phyloP scores from a whole-genome alignment of 768 basidiomycete species.

The Tulasnella sp. region DNA sequence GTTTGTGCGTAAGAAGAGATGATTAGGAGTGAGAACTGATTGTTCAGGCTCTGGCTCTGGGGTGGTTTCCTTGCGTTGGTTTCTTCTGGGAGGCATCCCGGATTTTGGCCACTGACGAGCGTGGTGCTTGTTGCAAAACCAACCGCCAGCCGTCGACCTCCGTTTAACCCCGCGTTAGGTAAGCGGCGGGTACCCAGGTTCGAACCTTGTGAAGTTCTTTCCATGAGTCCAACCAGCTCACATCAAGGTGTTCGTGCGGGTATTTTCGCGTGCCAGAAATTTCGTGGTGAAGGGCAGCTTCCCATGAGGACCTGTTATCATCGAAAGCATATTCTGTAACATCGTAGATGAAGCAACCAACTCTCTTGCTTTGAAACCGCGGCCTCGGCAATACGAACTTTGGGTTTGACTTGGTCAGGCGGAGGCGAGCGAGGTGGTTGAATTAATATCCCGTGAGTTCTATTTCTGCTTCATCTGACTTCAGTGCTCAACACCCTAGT shows the following conservation, averaged over 20 bases:
- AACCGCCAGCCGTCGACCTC: background rate
- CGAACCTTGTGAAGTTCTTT: background rate
- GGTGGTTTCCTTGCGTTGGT: constrained; percentile 11
- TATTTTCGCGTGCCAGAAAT: background rate
- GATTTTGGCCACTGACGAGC: constrained; percentile 14
- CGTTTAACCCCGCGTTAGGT: background rate
- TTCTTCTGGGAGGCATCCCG: constrained; percentile 30
- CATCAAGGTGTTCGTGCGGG: background rate
- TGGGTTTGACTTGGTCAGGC: constrained; percentile 2
- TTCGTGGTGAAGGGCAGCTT: background rate
- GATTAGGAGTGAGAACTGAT: constrained; percentile 21
- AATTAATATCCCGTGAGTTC: background rate
- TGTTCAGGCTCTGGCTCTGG: constrained; percentile 14
- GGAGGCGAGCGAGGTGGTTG: background rate
- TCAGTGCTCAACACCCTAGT: background rate
- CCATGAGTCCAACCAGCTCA: background rate
- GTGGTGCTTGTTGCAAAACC: constrained; percentile 23
- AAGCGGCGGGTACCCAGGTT: background rate
- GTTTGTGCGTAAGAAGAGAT: constrained; percentile 5
- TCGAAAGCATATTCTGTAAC: background rate
- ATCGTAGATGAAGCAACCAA: background rate
- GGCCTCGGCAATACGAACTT: background rate
- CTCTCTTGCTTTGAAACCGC: background rate
- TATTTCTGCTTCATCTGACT: constrained; percentile 2
- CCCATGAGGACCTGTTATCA: background rate